These are phyloP conservation scores for Thalassiosira hispida DNA, from an alignment of 352 stramenopile genomes.

Conservation along the genomic window DNA sequence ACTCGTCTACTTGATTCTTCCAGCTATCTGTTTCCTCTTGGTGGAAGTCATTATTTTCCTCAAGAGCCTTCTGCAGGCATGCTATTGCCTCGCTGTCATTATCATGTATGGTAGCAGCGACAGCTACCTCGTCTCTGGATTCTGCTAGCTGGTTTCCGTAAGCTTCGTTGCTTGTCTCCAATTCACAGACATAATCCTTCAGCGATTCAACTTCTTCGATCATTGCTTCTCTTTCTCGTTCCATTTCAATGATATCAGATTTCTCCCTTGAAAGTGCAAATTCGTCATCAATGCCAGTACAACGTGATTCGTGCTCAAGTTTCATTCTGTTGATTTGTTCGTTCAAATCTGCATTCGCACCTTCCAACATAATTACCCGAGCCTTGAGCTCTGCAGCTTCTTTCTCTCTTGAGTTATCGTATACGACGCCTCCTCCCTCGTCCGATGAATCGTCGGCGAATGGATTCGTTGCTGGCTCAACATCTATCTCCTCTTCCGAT, in stretches of 20 bases:
- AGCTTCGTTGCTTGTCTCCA: slow-evolving; percentile 24
- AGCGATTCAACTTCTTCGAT: slow-evolving; percentile 32
- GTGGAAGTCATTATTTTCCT: slow-evolving; percentile 21
- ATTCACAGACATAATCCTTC: slow-evolving; percentile 13
- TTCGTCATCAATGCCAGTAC: slow-evolving; percentile 10
- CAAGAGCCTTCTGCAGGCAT: slow-evolving; percentile 32
- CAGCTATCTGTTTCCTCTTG: slow-evolving; percentile 6
- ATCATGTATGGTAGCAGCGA: slow-evolving; percentile 11
- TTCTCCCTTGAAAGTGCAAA: no score
- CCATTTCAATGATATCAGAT: background rate
- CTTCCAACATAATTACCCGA: slow-evolving; percentile 10
- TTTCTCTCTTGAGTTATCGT: background rate
- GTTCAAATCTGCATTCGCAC: background rate
- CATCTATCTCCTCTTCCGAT: no score
- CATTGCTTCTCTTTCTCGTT: slow-evolving; percentile 5
- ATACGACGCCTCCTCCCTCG: background rate
- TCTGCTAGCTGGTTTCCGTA: slow-evolving; percentile 17
- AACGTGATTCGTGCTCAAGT: slow-evolving; percentile 6
- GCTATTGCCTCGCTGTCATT: slow-evolving; percentile 7
- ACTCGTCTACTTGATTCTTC: background rate
- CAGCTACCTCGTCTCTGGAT: slow-evolving; percentile 20
- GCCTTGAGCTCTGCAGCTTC: slow-evolving; percentile 12
- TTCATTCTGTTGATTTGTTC: background rate
- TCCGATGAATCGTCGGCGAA: background rate
- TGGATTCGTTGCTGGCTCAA: background rate